Conservation (phyloP, 768 basidiomycete genomes). For the Lanmaoa pseudosensibilis region DNA sequence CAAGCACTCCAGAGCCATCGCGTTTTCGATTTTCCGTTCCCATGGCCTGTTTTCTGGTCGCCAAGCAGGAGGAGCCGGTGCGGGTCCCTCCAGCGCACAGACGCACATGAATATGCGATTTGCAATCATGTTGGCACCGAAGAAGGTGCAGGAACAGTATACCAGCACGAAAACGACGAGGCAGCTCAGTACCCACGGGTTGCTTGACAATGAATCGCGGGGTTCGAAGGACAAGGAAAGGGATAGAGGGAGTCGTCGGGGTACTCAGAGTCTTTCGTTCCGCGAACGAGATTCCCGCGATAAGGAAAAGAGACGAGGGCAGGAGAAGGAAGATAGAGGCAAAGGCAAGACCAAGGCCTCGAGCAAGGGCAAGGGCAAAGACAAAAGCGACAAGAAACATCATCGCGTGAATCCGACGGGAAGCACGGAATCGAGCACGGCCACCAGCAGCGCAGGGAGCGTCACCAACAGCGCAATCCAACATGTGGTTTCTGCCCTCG, state of each 20-base stretch:
- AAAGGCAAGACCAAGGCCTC: slow-evolving; percentile 17
- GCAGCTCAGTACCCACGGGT: slow-evolving; percentile 64
- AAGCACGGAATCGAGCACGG: slow-evolving; percentile 33
- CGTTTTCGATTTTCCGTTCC: slow-evolving; percentile 76
- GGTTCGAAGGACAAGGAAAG: slow-evolving; percentile 20
- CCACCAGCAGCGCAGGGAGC: slow-evolving; percentile 35
- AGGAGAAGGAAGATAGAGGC: slow-evolving; percentile 20
- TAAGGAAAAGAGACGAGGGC: slow-evolving; percentile 23
- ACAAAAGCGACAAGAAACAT: slow-evolving; percentile 31
- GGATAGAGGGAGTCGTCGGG: slow-evolving; percentile 16
- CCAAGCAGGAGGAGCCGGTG: slow-evolving; percentile 5
- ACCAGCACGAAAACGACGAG: slow-evolving; percentile 74
- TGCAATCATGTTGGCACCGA: slow-evolving; percentile 65
- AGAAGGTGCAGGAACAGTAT: slow-evolving; percentile 75
- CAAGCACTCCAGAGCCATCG: slow-evolving; percentile 76
- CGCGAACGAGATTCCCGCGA: slow-evolving; percentile 23
- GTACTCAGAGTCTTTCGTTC: slow-evolving; percentile 11
- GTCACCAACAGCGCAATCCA: slow-evolving; percentile 5
- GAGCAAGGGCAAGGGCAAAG: slow-evolving; percentile 36
- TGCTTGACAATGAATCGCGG: slow-evolving; percentile 49
- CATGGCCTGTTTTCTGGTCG: slow-evolving; percentile 36
- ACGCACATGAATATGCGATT: slow-evolving; percentile 30
- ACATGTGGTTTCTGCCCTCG: slow-evolving; percentile 10
- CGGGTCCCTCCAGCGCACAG: slow-evolving; percentile 10
- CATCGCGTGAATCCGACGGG: slow-evolving; percentile 27